Conservation (phyloP, 1,139 yeast genomes). For the Blastobotrys apis region DNA sequence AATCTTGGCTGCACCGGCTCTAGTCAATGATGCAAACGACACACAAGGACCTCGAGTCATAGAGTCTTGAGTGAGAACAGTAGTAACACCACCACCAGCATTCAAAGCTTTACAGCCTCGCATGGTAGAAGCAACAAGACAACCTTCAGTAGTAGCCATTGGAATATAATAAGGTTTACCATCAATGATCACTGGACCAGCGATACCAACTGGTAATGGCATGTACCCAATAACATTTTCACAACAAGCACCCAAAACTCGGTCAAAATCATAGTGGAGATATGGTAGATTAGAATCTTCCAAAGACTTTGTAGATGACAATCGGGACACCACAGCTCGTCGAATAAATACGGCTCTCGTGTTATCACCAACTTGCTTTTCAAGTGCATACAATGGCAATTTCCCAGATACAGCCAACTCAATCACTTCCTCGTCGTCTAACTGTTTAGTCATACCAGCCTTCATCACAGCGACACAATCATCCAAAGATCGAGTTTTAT, state of each 20-base stretch:
- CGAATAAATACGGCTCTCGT: slow-evolving; percentile 91
- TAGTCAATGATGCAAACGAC: slow-evolving; percentile 67
- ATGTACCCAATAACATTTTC: slow-evolving; percentile 95
- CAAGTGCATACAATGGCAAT: slow-evolving; percentile 88
- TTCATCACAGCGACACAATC: slow-evolving; percentile 61
- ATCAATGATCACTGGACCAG: slow-evolving; percentile 92
- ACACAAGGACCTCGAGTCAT: slow-evolving; percentile 99
- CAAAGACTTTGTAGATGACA: slow-evolving; percentile 78
- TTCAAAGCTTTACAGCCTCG: slow-evolving; percentile 98
- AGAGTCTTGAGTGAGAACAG: slow-evolving; percentile 92
- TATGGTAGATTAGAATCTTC: slow-evolving; percentile 73
- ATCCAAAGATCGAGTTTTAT: slow-evolving; percentile 43
- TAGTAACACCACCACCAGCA: slow-evolving; percentile 92
- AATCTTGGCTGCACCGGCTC: slow-evolving; percentile 92
- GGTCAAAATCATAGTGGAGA: slow-evolving; percentile 80
- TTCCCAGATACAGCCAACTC: slow-evolving; percentile 69
- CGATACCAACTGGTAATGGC: slow-evolving; percentile 96
- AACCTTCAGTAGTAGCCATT: slow-evolving; percentile 99
- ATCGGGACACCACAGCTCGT: slow-evolving; percentile 80
- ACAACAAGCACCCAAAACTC: slow-evolving; percentile 98
- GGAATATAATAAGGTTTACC: slow-evolving; percentile 86
- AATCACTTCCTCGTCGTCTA: slow-evolving; percentile 69
- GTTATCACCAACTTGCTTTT: slow-evolving; percentile 81
- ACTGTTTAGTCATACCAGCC: slow-evolving; percentile 63
- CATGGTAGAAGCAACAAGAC: slow-evolving; percentile 96